Evolutionary conservation across 169 alveolate genomes (phyloP), one percentile per base, ranked within the genome.

Genomic region (Theileria luwenshuni): DNA sequence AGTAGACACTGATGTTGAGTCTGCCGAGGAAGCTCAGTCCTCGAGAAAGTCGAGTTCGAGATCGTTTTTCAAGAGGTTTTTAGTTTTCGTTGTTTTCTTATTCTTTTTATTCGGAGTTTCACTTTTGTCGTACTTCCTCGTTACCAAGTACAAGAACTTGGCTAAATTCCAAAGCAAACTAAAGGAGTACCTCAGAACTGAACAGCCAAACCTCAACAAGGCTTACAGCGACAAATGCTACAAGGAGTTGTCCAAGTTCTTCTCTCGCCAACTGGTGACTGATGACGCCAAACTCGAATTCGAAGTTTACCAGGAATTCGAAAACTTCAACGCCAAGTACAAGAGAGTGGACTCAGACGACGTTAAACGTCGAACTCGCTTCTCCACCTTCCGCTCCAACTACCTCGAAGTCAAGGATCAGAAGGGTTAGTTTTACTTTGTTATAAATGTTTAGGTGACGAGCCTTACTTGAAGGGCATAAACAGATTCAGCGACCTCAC

Each of bases 401-500:
- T 25, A 49, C 27, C 51, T 30, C 0, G 60, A 19, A 7, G 69
- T 81, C 7, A 45, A 62, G 42, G 45, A 23, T 7, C 89, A 73
- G 33, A 25, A 42, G 25, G 43, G 72, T 63, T 45, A 45, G 72
- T 63, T 45, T 12, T 41, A 63, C 3, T 5, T 6, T 33, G 5
- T 23, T 19, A 28, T 45, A 6, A 6, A 33, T 28, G 28, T 63
- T 1, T 63, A 63, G 72, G 65, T 8, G 19, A 27, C 17, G 89
- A 71, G 38, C 25, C 74, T 1, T 81, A 81, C 74, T 45, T 38
- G 10, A 74, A 42, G 81, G 85, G 72, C 0, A 25, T 74, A 69
- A 74, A 74, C 81, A 74, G 59, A 25, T 81, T 81, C 80, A 47
- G 65, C 52, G 89, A 81, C 48, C 74, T 60, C 77, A 63, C 68